A percentile compares a stretch with the other conserved stretches of the same genome.
Evolutionary conservation across 164 flowering plant species (phyloP).

Genomic region (Houttuynia cordata): DNA sequence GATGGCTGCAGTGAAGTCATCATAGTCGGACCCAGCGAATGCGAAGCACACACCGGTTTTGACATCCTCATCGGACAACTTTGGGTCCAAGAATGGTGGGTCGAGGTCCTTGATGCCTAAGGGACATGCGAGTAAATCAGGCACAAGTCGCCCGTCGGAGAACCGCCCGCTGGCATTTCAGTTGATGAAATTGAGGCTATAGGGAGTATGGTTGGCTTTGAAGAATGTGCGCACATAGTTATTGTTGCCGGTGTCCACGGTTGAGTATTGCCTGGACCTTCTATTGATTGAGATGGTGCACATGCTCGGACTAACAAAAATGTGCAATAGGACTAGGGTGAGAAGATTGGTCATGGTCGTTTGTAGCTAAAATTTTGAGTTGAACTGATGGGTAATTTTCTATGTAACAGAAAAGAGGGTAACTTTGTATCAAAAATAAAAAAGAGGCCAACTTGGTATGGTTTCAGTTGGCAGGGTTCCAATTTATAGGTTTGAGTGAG

Average conservation of each 20-base stretch:
- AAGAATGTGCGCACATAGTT: slow-evolving; percentile 21
- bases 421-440: too few species aligned
- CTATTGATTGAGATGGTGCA: too few species aligned
- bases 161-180: slow-evolving; percentile 43
- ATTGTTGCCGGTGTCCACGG: slow-evolving; percentile 53
- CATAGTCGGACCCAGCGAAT: background rate
- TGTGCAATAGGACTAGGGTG: too few species aligned
- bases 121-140: slow-evolving; percentile 35
- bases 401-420: too few species aligned
- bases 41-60: background rate
- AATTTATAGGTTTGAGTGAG: too few species aligned
- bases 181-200: slow-evolving; percentile 33
- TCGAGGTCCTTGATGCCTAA: slow-evolving; percentile 25
- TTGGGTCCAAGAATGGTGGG: background rate
- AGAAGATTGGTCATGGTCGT: too few species aligned
- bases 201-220: slow-evolving; percentile 23
- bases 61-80: background rate
- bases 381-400: too few species aligned
- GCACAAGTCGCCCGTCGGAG: slow-evolving; percentile 35
- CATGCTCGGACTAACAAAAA: too few species aligned
- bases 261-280: slow-evolving; percentile 15
- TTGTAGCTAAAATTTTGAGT: too few species aligned
- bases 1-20: background rate
- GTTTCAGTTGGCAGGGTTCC: too few species aligned
- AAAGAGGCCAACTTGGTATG: too few species aligned